phyloP scores from a whole-genome alignment of 306 rosid genomes.

The Sphenostylis stenocarpa region DNA sequence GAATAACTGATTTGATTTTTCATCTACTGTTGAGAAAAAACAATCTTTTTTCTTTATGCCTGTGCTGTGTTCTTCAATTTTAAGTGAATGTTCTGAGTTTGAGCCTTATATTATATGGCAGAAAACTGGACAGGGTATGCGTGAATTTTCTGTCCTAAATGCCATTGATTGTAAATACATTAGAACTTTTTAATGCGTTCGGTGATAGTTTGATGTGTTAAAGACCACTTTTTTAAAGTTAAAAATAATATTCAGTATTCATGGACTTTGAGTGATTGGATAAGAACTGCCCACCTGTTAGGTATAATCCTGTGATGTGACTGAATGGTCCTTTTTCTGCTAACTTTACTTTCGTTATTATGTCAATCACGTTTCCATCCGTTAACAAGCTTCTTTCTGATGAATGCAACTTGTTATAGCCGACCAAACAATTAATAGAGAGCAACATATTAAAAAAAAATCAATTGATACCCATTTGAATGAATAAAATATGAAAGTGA shows the following conservation, averaged over 20 bases:
- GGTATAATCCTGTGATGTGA: constrained; percentile 32
- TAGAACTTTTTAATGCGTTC: constrained; percentile 3
- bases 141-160: constrained; percentile 10
- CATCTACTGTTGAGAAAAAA: constrained; percentile 1
- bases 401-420: constrained; percentile 30
- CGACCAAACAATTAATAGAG: constrained; percentile 17
- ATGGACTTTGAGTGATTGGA: constrained; percentile 29
- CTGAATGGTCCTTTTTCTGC: constrained; percentile 6
- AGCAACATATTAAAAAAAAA: not conserved
- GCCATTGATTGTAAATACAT: not conserved
- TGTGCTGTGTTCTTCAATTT: constrained; percentile 8
- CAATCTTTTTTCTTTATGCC: constrained; percentile 9
- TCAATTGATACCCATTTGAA: constrained; percentile 9
- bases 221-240: not conserved
- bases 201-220: constrained; percentile 2
- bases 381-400: constrained; percentile 29
- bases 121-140: not conserved
- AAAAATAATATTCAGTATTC: constrained; percentile 7
- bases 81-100: constrained; percentile 8
- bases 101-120: constrained; percentile 18
- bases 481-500: constrained; percentile 14
- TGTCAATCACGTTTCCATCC: constrained; percentile 1
- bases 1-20: not conserved
- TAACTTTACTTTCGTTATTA: constrained; percentile 13
- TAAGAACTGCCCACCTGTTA: constrained; percentile 28